These are phyloP conservation scores for Fusarium sp. DNA, from an alignment of 2,329 filamentous ascomycete species.

Conservation along the genomic window DNA sequence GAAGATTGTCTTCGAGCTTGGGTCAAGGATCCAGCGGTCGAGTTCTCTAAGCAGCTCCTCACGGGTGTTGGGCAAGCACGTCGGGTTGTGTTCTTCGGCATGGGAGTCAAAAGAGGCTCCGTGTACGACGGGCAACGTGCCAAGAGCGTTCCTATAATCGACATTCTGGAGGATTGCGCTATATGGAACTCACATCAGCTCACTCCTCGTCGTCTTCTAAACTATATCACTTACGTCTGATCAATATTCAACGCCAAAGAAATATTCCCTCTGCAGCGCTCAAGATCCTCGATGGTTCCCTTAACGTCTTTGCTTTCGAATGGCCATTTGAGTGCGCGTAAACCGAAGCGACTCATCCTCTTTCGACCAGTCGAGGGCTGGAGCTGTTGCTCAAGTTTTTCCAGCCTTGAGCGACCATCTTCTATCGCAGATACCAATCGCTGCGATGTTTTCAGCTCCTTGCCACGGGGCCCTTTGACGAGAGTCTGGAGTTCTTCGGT, in stretches of 20 bases:
- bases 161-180: background rate
- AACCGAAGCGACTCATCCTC: no score
- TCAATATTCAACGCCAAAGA: background rate
- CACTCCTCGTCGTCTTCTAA: no score
- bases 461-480: no score
- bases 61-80: background rate
- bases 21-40: background rate
- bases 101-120: slow-evolving; percentile 26
- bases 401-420: no score
- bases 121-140: background rate
- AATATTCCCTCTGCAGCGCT: background rate
- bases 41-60: background rate
- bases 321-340: slow-evolving; percentile 23
- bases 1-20: background rate
- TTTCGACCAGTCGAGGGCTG: no score
- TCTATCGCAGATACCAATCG: no score
- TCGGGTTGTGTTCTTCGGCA: background rate
- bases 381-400: no score
- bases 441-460: no score
- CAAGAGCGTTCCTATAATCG: background rate
- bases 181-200: background rate
- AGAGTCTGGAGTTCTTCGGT: no score
- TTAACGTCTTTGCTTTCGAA: background rate
- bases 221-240: background rate
- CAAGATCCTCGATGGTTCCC: background rate